A percentile compares a stretch with the other conserved stretches of the same genome.
These are phyloP conservation scores for Mycena citricolor DNA, from an alignment of 1,284 basidiomycete species.

Conservation along the genomic window DNA sequence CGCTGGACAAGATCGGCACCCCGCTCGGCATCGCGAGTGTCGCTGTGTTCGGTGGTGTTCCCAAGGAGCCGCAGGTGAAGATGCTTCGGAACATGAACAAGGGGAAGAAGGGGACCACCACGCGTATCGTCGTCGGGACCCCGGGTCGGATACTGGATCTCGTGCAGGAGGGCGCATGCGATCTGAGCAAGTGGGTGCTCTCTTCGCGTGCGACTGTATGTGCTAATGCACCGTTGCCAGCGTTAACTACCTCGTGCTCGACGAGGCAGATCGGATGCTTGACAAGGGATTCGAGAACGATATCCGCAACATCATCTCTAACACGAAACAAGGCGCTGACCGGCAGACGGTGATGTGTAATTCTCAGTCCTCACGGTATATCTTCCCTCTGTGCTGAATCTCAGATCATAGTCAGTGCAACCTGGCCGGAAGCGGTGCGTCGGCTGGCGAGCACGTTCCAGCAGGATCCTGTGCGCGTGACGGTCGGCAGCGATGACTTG, in stretches of 20 bases:
- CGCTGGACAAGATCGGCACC: conserved; percentile 76
- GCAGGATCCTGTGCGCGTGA: conserved; percentile 84
- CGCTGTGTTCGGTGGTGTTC: conserved; percentile 90
- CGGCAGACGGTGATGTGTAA: conserved; percentile 93
- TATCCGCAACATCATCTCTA: conserved; percentile 88
- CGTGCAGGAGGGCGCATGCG: conserved; percentile 80
- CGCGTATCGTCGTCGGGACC: conserved; percentile 89
- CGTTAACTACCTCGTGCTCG: conserved; percentile 90
- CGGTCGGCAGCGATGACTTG: conserved; percentile 94
- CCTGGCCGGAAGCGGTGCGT: conserved; percentile 97
- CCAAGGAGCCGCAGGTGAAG: conserved; percentile 81
- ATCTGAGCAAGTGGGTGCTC: conserved; percentile 66
- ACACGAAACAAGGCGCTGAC: conserved; percentile 63
- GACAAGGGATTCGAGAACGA: conserved; percentile 99
- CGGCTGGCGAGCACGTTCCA: conserved; percentile 92
- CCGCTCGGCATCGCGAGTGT: conserved; percentile 78
- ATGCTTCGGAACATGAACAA: conserved; percentile 52
- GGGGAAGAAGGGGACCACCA: conserved; percentile 49
- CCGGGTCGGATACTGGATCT: conserved; percentile 93
- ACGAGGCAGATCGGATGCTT: conserved; percentile 98
- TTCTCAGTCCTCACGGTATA: conserved; percentile 30
- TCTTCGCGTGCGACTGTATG: conserved; percentile 4
- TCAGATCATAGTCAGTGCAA: conserved; percentile 78
- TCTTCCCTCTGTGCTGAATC: conserved; percentile 6
- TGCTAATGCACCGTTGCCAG: conserved; percentile 36